Conservation (phyloP, 2,329 filamentous ascomycete genomes). For the Colletotrichum camelliae region DNA sequence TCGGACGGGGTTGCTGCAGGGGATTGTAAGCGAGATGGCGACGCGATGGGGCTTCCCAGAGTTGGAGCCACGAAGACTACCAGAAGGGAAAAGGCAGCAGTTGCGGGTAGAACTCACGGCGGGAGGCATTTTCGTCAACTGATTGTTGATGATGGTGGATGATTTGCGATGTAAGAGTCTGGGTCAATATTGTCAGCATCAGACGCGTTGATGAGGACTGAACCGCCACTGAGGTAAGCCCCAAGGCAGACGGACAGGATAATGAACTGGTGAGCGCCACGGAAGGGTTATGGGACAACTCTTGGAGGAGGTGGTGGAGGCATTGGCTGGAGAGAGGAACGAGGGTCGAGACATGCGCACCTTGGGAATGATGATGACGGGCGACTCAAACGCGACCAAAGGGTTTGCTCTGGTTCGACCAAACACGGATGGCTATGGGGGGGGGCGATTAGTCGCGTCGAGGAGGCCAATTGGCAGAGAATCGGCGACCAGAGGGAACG, state of each 20-base stretch:
- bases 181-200: constrained; percentile 2
- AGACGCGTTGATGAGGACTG: constrained; percentile 6
- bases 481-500: neutral
- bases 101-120: constrained; percentile 36
- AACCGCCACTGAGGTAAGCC: neutral
- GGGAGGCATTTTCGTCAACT: constrained; percentile 32
- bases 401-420: constrained; percentile 10
- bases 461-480: neutral
- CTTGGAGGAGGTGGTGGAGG: neutral
- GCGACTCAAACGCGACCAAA: constrained; percentile 14
- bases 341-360: constrained; percentile 7
- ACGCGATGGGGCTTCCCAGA: neutral
- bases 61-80: neutral
- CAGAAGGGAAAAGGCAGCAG: neutral
- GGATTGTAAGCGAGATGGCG: constrained; percentile 27
- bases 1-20: constrained; percentile 65
- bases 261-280: neutral
- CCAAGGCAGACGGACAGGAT: neutral
- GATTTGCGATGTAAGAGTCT: constrained; percentile 1
- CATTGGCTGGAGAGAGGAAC: neutral
- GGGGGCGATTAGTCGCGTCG: constrained; percentile 9
- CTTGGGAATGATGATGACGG: constrained; percentile 20
- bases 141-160: constrained; percentile 4
- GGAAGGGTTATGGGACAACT: neutral
- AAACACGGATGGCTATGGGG: constrained; percentile 1